Percentiles rank a stretch among this genome's conserved stretches.
phyloP scores from a whole-genome alignment of 495 filamentous ascomycete genomes.

The Pseudotulostoma volvatum region DNA sequence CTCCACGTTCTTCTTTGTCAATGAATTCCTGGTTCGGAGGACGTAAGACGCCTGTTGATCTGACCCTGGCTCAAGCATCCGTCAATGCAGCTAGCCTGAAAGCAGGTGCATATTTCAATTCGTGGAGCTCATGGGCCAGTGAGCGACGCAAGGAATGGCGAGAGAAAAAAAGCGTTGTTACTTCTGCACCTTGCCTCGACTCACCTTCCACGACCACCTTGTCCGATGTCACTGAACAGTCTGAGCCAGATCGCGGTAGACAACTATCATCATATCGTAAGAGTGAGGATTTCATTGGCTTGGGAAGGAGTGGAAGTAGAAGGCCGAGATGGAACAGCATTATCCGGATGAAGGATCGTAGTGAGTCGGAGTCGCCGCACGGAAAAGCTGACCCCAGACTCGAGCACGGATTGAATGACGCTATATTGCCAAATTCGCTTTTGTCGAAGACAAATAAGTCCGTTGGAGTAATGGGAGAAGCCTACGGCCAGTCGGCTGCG shows the following conservation, averaged over 20 bases:
- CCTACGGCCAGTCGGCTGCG: too few species aligned
- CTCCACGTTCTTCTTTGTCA: conserved; percentile 9
- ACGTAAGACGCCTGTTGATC: conserved; percentile 34
- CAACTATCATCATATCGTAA: conserved; percentile 14
- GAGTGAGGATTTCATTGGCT: conserved; percentile 16
- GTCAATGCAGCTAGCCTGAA: conserved; percentile 50
- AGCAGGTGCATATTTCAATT: conserved; percentile 77
- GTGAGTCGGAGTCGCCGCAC: conserved; percentile 12
- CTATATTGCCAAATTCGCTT: conserved; percentile 20
- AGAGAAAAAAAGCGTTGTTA: conserved; percentile 16
- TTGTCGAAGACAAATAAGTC: conserved; percentile 17
- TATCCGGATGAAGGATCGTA: conserved; percentile 23
- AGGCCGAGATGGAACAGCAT: conserved; percentile 32
- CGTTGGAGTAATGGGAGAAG: too few species aligned
- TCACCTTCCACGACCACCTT: conserved; percentile 20
- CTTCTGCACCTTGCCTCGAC: conserved; percentile 6
- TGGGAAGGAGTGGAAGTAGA: conserved; percentile 25
- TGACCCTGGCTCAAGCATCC: conserved; percentile 49
- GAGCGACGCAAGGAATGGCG: conserved; percentile 64
- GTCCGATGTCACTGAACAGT: conserved; percentile 14
- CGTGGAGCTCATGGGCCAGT: conserved; percentile 87
- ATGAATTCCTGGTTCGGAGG: conserved; percentile 12
- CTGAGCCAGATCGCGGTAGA: conserved; percentile 19
- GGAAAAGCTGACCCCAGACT: conserved; percentile 12
- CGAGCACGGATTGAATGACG: conserved; percentile 11